Base-by-base conservation (phyloP, 2,329 filamentous ascomycete species). In the Fusarium staphyleae region DNA sequence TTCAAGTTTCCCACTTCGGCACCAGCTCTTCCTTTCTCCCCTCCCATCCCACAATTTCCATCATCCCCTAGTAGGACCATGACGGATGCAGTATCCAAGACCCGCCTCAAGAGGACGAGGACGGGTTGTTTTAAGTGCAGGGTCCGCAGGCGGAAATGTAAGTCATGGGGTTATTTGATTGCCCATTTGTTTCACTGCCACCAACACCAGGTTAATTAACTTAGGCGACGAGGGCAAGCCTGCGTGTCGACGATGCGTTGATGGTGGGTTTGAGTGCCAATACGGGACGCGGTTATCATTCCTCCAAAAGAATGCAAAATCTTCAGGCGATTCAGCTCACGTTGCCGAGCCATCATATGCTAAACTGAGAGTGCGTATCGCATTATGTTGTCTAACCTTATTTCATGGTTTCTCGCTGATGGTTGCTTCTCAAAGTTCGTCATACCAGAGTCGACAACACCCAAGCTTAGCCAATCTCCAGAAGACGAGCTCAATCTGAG, bases 201-300 rank as follows among this genome's bases (percentile, higher is more conserved):
- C 47, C 42, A 50, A 55, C 51, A 50, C 42, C 14, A 12, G 10
- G 11, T 4, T 9, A 3, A n/a, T 30, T n/a, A 82, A 3, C 5
- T 30, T n/a, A 82, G 79, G 81, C 53, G 80, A 82, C 52, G 80
- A 82, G 66, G 68, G 68, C 12, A 82, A 79, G 57, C 81, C 80
- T 4, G 66, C 66, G 3, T 83, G 81, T 35, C 74, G 73, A 35
- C 77, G 79, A 56, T 83, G 81, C 52, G 64, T 74, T 13, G 70
- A 73, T 1, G 76, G 79, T 28, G 74, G 74, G 8, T 75, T 80
- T 24, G 72, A 78, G 34, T 83, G 80, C 64, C 73, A 75, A 29
- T 82, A 82, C 60, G 77, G 77, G 10, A 72, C 76, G 3, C 70
- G 75, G 14, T 68, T 81, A 33, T 78, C 75, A 0, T 81, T 82